Evolutionary conservation across 139 green algal genomes (phyloP).

Genomic region (Ettlia oleoabundans): DNA sequence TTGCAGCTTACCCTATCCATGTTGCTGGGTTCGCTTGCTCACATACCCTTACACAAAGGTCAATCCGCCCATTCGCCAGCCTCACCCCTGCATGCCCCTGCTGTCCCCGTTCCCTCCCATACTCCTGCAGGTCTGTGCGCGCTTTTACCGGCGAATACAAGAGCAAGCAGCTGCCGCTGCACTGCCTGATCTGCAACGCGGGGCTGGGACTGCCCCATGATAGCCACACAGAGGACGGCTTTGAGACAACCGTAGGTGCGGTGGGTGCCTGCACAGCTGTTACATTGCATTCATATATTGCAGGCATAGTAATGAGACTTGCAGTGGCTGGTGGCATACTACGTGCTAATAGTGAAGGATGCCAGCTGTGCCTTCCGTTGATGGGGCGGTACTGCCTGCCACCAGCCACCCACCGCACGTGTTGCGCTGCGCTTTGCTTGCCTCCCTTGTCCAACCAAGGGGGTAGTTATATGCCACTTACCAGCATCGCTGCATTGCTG

Average conservation of each 20-base stretch:
- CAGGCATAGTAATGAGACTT: neutral
- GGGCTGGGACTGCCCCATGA: constrained; percentile 9
- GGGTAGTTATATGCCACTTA: no score
- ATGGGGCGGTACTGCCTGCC: no score
- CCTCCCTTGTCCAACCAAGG: no score
- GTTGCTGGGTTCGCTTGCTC: neutral
- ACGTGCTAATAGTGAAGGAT: no score
- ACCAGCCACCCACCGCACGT: no score
- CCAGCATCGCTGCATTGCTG: neutral
- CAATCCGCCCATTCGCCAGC: no score
- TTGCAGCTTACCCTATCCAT: neutral
- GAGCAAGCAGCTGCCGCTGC: neutral
- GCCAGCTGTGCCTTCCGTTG: no score
- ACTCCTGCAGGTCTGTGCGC: constrained; percentile 21
- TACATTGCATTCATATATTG: neutral
- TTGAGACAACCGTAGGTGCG: constrained; percentile 22
- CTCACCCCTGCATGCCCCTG: no score
- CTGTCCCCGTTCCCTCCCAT: no score
- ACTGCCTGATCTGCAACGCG: constrained; percentile 27
- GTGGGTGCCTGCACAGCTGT: neutral
- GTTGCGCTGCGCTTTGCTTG: no score
- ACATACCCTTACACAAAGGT: no score
- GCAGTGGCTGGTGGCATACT: neutral
- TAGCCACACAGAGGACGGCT: constrained; percentile 13
- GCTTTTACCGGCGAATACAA: neutral